A percentile compares a stretch with the other conserved stretches of the same genome.
Conservation (phyloP, 192 early-diverging fungal genomes). For the Haplosporangium gracile region DNA sequence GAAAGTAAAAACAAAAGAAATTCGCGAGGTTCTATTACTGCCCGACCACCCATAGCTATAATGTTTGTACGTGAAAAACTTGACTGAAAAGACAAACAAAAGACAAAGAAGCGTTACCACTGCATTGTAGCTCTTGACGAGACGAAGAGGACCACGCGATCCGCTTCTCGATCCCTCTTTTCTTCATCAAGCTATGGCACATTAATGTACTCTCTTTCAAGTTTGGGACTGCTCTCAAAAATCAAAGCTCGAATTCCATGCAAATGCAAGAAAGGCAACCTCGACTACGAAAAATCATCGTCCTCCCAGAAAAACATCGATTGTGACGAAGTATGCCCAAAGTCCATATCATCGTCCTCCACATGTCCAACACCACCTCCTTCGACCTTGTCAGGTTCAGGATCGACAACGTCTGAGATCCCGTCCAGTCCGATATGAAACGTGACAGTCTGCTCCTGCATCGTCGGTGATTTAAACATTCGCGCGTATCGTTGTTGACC, state of each 20-base stretch:
- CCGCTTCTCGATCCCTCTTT: too few species aligned
- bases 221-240: background rate
- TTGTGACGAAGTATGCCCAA: conserved; percentile 4
- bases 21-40: too few species aligned
- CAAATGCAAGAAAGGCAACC: background rate
- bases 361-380: background rate
- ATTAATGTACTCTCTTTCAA: too few species aligned
- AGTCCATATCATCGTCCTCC: background rate
- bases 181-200: too few species aligned
- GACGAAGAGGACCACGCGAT: too few species aligned
- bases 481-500: conserved; percentile 26
- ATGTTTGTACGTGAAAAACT: too few species aligned
- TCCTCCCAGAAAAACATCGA: conserved; percentile 5
- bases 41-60: too few species aligned
- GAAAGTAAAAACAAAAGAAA: too few species aligned
- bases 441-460: conserved; percentile 22
- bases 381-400: background rate
- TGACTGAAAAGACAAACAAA: too few species aligned
- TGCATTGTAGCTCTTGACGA: too few species aligned
- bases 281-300: background rate
- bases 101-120: too few species aligned
- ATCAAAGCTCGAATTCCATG: background rate
- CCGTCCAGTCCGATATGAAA: conserved; percentile 16
- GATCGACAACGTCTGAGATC: conserved; percentile 15
- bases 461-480: conserved; percentile 45